Base-by-base conservation (phyloP, 768 basidiomycete species). In the Hygrocybe coccinea region DNA sequence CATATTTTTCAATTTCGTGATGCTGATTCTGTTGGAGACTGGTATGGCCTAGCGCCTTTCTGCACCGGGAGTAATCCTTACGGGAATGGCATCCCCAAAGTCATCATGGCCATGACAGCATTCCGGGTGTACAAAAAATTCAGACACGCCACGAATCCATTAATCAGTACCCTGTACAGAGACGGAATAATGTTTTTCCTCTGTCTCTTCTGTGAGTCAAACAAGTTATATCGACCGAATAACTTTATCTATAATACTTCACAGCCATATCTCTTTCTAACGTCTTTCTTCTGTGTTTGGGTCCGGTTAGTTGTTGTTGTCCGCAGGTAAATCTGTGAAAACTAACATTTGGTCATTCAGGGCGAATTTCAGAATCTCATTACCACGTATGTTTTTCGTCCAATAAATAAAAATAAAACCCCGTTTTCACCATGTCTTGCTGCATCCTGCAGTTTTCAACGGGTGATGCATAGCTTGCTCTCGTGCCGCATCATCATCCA, bases 401-500 rank as follows among this genome's bases (percentile, higher is more conserved):
- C n/a, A n/a, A n/a, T n/a, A n/a, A 12, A n/a, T 33, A 3, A 6
- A 35, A 8, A 9, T 6, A 43, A 24, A 19, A n/a, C 4, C n/a
- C n/a, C 34, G 22, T 12, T 7, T 3, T 36, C n/a, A 12, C 14
- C 8, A 29, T 29, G 3, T 29, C 29, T 8, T 29, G 29, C 29
- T 29, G 17, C 41, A 17, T 45, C 29, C n/a, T 7, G 12, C 38
- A 59, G 58, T 3, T 56, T 59, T 44, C 58, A 59, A 46, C 50
- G 54, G 3, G 54, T 55, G 14, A 55, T 56, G 54, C 54, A 59
- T 45, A 56, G 48, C 24, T 15, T 59, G 36, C 37, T 59, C 2
- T 59, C 58, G 1, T 48, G 44, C 9, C 54, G 54, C n/a, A 55
- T 59, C 22, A 29, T 59, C 8, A 54, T 59, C 9, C 58, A 59